These are phyloP conservation scores for Mycocentrospora acerina DNA, from an alignment of 2,329 filamentous ascomycete species.

Conservation along the genomic window DNA sequence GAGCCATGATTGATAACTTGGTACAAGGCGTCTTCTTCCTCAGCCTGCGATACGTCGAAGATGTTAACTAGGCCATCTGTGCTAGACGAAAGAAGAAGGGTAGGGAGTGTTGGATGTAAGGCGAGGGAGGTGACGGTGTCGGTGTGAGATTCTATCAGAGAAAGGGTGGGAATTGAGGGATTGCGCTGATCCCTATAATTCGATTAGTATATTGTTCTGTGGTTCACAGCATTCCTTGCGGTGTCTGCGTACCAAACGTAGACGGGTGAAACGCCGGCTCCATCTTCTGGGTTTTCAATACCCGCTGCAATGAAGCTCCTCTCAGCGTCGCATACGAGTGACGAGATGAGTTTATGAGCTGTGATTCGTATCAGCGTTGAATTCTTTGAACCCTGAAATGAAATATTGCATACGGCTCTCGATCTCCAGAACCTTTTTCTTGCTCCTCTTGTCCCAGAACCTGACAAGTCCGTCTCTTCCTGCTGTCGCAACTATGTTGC, in stretches of 20 bases:
- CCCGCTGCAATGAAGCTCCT: slow-evolving; percentile 68
- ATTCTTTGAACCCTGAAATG: not conserved
- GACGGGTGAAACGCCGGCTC: slow-evolving; percentile 44
- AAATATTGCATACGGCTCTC: slow-evolving; percentile 32
- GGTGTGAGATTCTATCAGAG: slow-evolving; percentile 51
- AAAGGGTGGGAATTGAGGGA: slow-evolving; percentile 36
- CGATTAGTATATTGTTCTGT: slow-evolving; percentile 6
- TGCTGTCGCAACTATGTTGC: slow-evolving; percentile 64
- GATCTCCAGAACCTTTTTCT: slow-evolving; percentile 47
- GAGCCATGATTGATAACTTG: slow-evolving; percentile 78
- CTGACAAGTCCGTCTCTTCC: slow-evolving; percentile 70
- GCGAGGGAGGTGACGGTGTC: slow-evolving; percentile 64
- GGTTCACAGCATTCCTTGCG: too few species aligned
- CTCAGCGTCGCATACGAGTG: slow-evolving; percentile 61
- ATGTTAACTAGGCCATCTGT: slow-evolving; percentile 80
- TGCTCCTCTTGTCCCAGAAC: slow-evolving; percentile 65
- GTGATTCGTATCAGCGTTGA: slow-evolving; percentile 21
- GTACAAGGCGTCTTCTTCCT: slow-evolving; percentile 75
- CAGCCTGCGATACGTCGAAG: slow-evolving; percentile 63
- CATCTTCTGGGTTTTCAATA: slow-evolving; percentile 65
- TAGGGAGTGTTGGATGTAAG: slow-evolving; percentile 62
- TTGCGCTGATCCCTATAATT: slow-evolving; percentile 45
- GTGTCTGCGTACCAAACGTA: slow-evolving; percentile 36
- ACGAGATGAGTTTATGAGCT: slow-evolving; percentile 59
- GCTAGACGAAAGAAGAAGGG: slow-evolving; percentile 71